Conservation (phyloP, 176 grass and related monocot species). For the Carex myosuroides region DNA sequence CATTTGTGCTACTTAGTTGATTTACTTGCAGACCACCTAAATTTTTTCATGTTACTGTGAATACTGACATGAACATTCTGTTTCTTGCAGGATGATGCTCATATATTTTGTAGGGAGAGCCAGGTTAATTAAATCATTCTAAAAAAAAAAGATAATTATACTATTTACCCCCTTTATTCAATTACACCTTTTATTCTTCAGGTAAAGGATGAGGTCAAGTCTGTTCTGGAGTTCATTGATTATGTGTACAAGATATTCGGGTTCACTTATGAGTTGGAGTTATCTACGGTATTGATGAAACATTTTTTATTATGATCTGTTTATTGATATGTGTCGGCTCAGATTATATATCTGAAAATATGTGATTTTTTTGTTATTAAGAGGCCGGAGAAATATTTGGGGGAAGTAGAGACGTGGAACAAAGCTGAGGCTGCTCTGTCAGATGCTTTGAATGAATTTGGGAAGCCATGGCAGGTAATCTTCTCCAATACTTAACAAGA, state of each 20-base stretch:
- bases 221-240: slow-evolving; percentile 80
- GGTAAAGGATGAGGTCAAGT: slow-evolving; percentile 87
- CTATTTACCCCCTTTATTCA: neutral
- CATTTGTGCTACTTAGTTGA: neutral
- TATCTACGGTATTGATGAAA: slow-evolving; percentile 68
- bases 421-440: slow-evolving; percentile 87
- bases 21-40: neutral
- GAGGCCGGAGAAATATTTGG: slow-evolving; percentile 96
- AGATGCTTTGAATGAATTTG: slow-evolving; percentile 95
- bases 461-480: slow-evolving; percentile 83
- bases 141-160: neutral
- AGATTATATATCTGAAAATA: neutral
- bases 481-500: neutral
- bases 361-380: slow-evolving; percentile 18
- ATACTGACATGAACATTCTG: neutral
- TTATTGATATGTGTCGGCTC: neutral
- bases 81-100: slow-evolving; percentile 82
- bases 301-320: slow-evolving; percentile 20
- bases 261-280: slow-evolving; percentile 89
- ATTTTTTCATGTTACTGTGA: neutral
- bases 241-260: slow-evolving; percentile 86
- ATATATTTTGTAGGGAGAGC: slow-evolving; percentile 92
- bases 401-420: slow-evolving; percentile 92
- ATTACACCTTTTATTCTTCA: slow-evolving; percentile 30
- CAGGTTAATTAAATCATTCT: slow-evolving; percentile 48